Conservation (phyloP, 129 eudicot species). For the Flaveria linearis region DNA sequence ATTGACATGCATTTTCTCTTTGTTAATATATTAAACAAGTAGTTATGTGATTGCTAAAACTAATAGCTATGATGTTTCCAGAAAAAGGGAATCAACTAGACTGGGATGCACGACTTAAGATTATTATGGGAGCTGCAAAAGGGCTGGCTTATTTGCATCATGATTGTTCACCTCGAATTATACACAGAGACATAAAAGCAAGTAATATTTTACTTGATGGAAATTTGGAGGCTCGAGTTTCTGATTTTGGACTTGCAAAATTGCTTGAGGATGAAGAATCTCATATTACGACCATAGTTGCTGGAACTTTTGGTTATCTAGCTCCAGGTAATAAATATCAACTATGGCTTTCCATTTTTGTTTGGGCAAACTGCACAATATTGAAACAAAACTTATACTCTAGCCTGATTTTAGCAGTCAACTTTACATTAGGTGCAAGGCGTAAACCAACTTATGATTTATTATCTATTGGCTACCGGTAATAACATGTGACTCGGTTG, state of each 20-base stretch:
- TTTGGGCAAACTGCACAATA: neutral
- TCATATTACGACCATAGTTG: conserved; percentile 98
- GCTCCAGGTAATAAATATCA: conserved; percentile 76
- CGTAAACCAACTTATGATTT: neutral
- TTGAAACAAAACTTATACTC: neutral
- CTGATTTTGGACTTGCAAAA: conserved; percentile 98
- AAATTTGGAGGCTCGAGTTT: conserved; percentile 92
- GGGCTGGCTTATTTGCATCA: conserved; percentile 97
- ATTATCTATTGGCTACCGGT: neutral
- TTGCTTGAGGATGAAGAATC: conserved; percentile 97
- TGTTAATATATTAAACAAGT: neutral
- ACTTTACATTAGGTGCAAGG: neutral
- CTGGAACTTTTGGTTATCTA: conserved; percentile 97
- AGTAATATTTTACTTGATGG: conserved; percentile 97
- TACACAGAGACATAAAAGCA: conserved; percentile 95
- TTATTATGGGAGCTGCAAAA: conserved; percentile 96
- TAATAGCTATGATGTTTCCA: conserved; percentile 28
- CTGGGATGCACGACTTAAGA: conserved; percentile 84
- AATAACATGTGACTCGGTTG: neutral
- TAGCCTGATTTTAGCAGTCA: neutral
- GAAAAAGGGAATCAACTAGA: conserved; percentile 78
- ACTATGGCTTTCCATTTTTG: neutral
- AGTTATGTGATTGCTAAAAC: conserved; percentile 4
- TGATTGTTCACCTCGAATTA: conserved; percentile 96
- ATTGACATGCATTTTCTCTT: neutral